Conservation (phyloP, 192 early-diverging fungal genomes). For the Gaertneriomyces semiglobifer region DNA sequence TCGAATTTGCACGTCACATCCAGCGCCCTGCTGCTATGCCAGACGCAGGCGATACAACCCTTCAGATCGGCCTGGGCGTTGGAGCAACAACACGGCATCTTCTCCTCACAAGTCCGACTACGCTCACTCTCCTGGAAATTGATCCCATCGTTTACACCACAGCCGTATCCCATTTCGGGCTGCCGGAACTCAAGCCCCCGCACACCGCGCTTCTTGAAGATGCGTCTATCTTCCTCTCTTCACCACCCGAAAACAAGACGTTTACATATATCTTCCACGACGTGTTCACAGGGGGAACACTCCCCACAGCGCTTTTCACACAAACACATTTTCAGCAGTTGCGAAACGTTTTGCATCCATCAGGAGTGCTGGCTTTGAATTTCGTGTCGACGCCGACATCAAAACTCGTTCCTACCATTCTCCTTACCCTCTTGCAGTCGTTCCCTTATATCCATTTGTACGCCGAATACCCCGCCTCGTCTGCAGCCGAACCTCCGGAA, state of each 20-base stretch:
- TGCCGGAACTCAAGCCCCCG: slow-evolving; percentile 49
- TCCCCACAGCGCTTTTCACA: slow-evolving; percentile 70
- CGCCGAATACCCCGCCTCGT: no score
- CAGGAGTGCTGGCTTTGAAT: slow-evolving; percentile 73
- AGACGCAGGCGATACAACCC: neutral
- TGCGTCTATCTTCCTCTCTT: slow-evolving; percentile 14
- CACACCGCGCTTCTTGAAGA: slow-evolving; percentile 66
- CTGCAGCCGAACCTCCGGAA: no score
- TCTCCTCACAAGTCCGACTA: slow-evolving; percentile 54
- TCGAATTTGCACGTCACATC: slow-evolving; percentile 68
- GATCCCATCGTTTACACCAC: slow-evolving; percentile 71
- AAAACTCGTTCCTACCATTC: no score
- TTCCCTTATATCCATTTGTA: no score
- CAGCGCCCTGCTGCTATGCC: slow-evolving; percentile 1
- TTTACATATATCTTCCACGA: slow-evolving; percentile 91
- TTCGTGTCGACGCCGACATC: no score
- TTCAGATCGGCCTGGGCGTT: slow-evolving; percentile 67
- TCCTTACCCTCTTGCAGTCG: no score
- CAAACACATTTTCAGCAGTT: slow-evolving; percentile 64
- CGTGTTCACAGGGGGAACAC: slow-evolving; percentile 88
- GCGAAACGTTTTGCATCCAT: slow-evolving; percentile 62
- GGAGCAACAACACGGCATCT: slow-evolving; percentile 67
- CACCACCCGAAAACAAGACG: slow-evolving; percentile 8
- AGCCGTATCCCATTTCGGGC: slow-evolving; percentile 67
- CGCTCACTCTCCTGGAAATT: slow-evolving; percentile 65